Evolutionary conservation across 352 stramenopile genomes (phyloP).

Genomic region (Globisporangium paddicum): DNA sequence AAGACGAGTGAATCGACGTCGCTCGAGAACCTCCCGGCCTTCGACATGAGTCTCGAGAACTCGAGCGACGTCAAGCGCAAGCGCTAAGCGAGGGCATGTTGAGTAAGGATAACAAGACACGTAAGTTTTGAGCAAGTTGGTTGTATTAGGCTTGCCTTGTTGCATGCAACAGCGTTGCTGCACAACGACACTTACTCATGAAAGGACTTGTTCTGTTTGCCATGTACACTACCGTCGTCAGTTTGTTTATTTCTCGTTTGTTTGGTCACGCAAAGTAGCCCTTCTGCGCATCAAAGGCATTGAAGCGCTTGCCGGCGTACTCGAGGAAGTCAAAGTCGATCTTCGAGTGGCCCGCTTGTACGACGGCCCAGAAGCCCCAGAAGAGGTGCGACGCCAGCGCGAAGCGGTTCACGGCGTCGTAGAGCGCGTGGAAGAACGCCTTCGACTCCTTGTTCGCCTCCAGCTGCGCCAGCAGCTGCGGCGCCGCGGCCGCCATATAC

Average conservation of each 20-base stretch:
- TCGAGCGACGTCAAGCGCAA: conserved; percentile 84
- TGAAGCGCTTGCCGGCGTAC: conserved; percentile 81
- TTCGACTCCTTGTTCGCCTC: conserved; percentile 72
- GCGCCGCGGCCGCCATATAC: conserved; percentile 75
- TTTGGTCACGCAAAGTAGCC: conserved; percentile 39
- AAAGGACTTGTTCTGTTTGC: background rate
- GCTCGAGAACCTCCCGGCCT: conserved; percentile 82
- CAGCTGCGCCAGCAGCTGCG: conserved; percentile 54
- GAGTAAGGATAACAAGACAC: background rate
- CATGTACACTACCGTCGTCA: conserved; percentile 2
- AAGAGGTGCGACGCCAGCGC: conserved; percentile 90
- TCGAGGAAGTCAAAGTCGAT: conserved; percentile 90
- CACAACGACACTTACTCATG: conserved; percentile 11
- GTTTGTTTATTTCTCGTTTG: background rate
- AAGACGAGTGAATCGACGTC: conserved; percentile 86
- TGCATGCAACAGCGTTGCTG: background rate
- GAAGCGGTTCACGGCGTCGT: conserved; percentile 85
- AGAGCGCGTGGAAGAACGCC: conserved; percentile 79
- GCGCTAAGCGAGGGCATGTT: conserved; percentile 33
- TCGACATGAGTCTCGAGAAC: conserved; percentile 82
- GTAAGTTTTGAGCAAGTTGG: background rate
- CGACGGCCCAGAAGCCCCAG: conserved; percentile 93
- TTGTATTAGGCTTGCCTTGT: background rate
- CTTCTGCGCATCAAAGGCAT: conserved; percentile 71
- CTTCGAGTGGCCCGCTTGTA: conserved; percentile 87